phyloP scores from a whole-genome alignment of 495 filamentous ascomycete species.

The Lophiotrema nucula region DNA sequence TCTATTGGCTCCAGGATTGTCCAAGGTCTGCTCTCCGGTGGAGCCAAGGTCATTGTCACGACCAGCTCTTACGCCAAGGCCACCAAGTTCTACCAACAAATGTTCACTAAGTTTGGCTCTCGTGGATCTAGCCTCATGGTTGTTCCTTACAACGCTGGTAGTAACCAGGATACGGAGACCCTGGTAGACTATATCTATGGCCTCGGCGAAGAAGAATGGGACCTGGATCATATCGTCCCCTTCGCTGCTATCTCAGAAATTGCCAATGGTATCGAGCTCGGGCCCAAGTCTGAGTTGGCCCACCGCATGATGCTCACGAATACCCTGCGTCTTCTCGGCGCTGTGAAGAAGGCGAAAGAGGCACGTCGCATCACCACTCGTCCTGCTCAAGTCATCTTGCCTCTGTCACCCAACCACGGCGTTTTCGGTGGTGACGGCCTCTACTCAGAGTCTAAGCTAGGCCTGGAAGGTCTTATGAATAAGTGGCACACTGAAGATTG shows the following conservation, averaged over 20 bases:
- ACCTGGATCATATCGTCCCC: conserved; percentile 89
- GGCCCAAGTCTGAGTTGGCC: conserved; percentile 93
- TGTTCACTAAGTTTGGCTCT: conserved; percentile 88
- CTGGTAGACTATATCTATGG: conserved; percentile 95
- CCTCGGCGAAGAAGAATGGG: conserved; percentile 90
- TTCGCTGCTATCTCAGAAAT: conserved; percentile 96
- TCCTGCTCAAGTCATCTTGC: conserved; percentile 89
- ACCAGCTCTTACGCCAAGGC: conserved; percentile 93
- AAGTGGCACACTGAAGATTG: conserved; percentile 95
- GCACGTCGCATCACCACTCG: conserved; percentile 82
- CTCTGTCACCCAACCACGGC: conserved; percentile 93
- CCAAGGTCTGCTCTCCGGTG: conserved; percentile 90
- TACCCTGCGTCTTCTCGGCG: conserved; percentile 80
- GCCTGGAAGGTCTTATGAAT: conserved; percentile 93
- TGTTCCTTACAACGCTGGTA: conserved; percentile 96
- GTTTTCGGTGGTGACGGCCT: conserved; percentile 95
- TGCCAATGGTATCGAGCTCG: conserved; percentile 93
- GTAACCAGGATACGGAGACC: conserved; percentile 89
- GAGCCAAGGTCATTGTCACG: conserved; percentile 89
- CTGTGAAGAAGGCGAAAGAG: conserved; percentile 82
- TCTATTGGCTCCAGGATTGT: conserved; percentile 95
- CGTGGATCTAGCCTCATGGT: conserved; percentile 92
- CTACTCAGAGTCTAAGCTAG: conserved; percentile 97
- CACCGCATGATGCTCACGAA: conserved; percentile 99
- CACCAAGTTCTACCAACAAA: conserved; percentile 95